Evolutionary conservation across 2,329 filamentous ascomycete genomes (phyloP), one percentile per base, ranked within the genome.

Genomic region (Graphiopsis chlorocephala): DNA sequence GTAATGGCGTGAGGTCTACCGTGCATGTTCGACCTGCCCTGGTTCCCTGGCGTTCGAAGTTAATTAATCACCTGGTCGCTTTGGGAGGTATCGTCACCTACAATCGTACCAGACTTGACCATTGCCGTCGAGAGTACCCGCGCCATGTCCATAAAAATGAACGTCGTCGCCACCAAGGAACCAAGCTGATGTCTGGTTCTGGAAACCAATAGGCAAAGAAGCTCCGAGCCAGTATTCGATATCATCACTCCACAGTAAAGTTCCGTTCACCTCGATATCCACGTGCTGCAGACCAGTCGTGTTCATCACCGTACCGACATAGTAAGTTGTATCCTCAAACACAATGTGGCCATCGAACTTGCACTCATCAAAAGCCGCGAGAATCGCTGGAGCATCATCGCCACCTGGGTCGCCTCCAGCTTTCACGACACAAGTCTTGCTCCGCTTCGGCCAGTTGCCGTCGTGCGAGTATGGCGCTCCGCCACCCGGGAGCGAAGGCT

Each of bases 91-190:
- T n/a, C 33, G 33, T 4, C n/a, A 62, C 60, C 14, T 55, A 62
- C 60, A 62, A 38, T 84, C 78, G 69, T 88, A 87, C 85, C 85
- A 88, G 3, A 80, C 78, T 68, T 87, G 82, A 2, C 86, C 86
- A 69, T 88, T 87, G 10, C 86, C 85, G 69, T 87, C 79, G 17
- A 88, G 74, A 1, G 82, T 85, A 4, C 86, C 86, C 20, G 74
- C 72, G 15, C 82, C 82, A 68, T 82, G 75, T 10, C 84, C 85
- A 42, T 83, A 76, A 65, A 84, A 79, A 12, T 75, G 72, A 28
- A 88, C 74, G 31, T 81, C 79, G 11, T 82, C 74, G 5, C 86
- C 86, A 17, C 85, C 84, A 65, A 86, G 79, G 58, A 81, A 74
- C 81, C 82, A 86, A 0, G 82, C 84, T 0, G 82, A 82, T 12